Conservation (phyloP, 306 rosid species). For the Sphenostylis stenocarpa region DNA sequence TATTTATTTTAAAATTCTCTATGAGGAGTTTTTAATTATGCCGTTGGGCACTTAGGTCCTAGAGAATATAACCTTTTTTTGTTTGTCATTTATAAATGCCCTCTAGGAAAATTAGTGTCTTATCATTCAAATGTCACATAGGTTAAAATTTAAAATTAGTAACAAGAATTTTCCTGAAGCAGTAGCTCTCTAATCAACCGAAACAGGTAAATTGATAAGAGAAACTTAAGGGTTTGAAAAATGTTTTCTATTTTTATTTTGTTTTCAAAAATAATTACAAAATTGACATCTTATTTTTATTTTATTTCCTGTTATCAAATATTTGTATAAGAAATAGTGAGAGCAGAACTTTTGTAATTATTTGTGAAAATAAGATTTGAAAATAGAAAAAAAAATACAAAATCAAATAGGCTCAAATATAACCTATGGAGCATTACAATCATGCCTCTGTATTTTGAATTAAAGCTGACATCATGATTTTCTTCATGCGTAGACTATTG, state of each 20-base stretch:
- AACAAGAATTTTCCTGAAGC: neutral
- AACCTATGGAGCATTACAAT: neutral
- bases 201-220: neutral
- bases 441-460: neutral
- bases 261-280: neutral
- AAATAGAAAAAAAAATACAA: neutral
- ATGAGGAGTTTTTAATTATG: neutral
- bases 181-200: neutral
- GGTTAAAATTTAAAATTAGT: neutral
- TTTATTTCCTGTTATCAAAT: neutral
- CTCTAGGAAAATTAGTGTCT: neutral
- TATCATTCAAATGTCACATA: neutral
- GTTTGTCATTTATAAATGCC: neutral
- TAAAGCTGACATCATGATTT: neutral
- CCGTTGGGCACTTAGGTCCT: neutral
- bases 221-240: neutral
- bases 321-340: neutral
- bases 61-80: too few species aligned
- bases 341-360: neutral
- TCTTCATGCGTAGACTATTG: neutral
- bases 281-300: neutral
- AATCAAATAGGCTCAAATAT: neutral
- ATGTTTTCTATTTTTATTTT: too few species aligned
- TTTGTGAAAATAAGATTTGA: too few species aligned
- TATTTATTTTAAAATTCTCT: neutral